Base-by-base conservation (phyloP, 176 grass and related monocot genomes). In the Alloteropsis semialata region DNA sequence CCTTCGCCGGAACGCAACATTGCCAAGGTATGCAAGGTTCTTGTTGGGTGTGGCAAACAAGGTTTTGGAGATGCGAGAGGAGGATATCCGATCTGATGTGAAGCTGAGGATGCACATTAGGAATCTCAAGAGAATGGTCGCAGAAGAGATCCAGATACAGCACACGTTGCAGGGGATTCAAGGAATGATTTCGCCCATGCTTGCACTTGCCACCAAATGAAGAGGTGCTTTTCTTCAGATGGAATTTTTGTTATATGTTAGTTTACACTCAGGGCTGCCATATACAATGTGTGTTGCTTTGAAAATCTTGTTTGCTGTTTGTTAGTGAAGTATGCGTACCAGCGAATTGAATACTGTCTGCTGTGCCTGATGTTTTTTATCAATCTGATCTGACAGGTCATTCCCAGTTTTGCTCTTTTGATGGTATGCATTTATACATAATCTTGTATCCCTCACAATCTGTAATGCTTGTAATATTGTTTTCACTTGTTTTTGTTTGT, bases 161-260 rank as follows among this genome's bases (percentile, higher is more conserved):
- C 91, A 81, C 57, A 91, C 89, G 4, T 82, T 98, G 87, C 96
- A 88, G 84, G 91, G 74, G 49, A 91, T 98, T 82, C 96, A 95
- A 85, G 96, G 92, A 17, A 98, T 98, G 92, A 87, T 98, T 62
- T 95, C 91, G 15, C 89, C 96, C 77, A 85, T 98, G 78, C 89
- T 98, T 38, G 75, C 75, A 34, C 88, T 93, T 84, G 91, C 96
- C 37, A 86, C 85, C 84, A 90, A 75, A 77, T 90, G 78, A 98
- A 76, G 63, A 74, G 48, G 36, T 90, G 54, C 30, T 76, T 79
- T 64, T 67, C 45, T 62, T 76, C 37, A 11, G 18, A 46, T 5
- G 27, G 79, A 44, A 9, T 34, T 82, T 72, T 55, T 57, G 17
- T 9, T 57, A 11, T 61, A 13, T 83, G n/a, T 65, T 48, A 69